Base-by-base conservation (phyloP, 257 asterid species). In the Solanum chilense region DNA sequence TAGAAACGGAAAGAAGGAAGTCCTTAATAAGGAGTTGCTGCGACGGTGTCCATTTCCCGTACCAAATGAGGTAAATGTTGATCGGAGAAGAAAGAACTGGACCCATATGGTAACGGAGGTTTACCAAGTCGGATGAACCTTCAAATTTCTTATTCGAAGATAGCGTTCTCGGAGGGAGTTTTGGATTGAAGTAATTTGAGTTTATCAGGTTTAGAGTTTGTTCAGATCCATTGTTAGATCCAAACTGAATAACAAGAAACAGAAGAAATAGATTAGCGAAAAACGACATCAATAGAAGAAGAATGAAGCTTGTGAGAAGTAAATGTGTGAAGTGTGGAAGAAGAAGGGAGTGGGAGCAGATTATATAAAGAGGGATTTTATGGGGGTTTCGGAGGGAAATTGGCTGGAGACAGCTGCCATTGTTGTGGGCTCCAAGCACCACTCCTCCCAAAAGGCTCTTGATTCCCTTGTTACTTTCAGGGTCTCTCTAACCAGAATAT, bases 101-200 rank as follows among this genome's bases (percentile, higher is more conserved):
- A 18, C 99, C 99, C 99, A 96, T 96, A 90, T 96, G 99, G 94
- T 96, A 96, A 1, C 97, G 97, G 83, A 96, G 97, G 15, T 93
- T 86, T 12, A 96, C 97, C 1, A 95, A 90, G 78, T 95, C 71
- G 12, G 99, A 96, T 2, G 99, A 96, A 47, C 99, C 99, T 85
- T 96, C 99, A 86, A 84, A 96, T 82, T 88, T 95, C 56, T 95
- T 91, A n/a, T 98, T 94, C 58, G 91, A 31, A 35, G 96, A 58
- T 29, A 95, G 87, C 21, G 93, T 86, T 18, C 84, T 90, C 21
- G 93, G 89, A 0, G 98, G 95, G 0, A 94, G 88, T 83, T 88
- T 86, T 35, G 96, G 98, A 86, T 94, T 94, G 89, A 87, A 86
- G 82, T 64, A 85, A 7, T 52, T 23, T 25, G 74, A 75, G 5